Evolutionary conservation across 768 basidiomycete species (phyloP), one percentile per base, ranked within the genome.

Genomic region (Pleurotus sapidus): DNA sequence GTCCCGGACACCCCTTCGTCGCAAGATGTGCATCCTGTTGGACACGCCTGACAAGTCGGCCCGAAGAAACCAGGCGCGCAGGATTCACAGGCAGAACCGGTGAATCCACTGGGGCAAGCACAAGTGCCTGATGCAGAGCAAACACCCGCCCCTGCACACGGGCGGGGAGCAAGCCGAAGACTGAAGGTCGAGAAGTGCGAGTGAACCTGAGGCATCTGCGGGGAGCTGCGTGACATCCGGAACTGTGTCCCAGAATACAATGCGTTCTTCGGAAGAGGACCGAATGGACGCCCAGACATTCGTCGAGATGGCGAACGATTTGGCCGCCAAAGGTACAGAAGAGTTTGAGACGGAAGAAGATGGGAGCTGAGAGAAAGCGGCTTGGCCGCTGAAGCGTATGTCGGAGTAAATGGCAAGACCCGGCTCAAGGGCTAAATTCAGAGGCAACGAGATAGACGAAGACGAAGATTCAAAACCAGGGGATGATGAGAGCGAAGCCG

Each of bases 31-130:
- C 93, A 95, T 4, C 82, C 84, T 0, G 75, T 69, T 1, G 91
- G 87, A 63, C 92, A 94, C 4, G 84, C 67, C 55, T 83, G 73
- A 66, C 93, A 95, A 0, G 70, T 75, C 0, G 86, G 77, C 0
- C 93, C 93, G 64, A 89, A 96, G 69, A 88, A 88, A 0, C 89
- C 89, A 4, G 77, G 34, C 1, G 83, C 77, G 62, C 93, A 96
- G 0, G 83, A 74, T 67, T 95, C 92, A 72, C 94, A 96, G 0
- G 87, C 84, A 4, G 84, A 68, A 3, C 93, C 93, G 0, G 79
- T 84, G 68, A 94, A 95, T 0, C 90, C 90, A 2, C 82, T 58
- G 0, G 84, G 78, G 64, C 93, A 96, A 0, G 75, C 70, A 64
- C 93, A 96, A 12, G 79, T 83, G 7, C 89, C 89, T 0, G 82